These are phyloP conservation scores for Liriodendron chinense DNA, from an alignment of 164 flowering plant species.

Conservation along the genomic window DNA sequence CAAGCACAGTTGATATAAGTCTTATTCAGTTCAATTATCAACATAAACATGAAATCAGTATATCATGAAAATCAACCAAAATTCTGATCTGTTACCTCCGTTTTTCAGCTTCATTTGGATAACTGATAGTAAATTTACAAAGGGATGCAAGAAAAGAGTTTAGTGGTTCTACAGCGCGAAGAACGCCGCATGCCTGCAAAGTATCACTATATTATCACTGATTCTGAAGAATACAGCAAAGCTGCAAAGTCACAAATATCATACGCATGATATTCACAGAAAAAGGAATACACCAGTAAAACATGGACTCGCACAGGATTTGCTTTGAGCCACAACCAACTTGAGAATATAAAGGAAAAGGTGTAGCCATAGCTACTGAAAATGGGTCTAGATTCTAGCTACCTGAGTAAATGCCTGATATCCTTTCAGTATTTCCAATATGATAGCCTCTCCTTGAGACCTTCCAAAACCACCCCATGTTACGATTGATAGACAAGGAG, in stretches of 20 bases:
- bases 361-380: not conserved
- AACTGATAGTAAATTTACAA: slow-evolving; percentile 89
- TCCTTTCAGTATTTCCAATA: slow-evolving; percentile 92
- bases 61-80: not conserved
- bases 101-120: slow-evolving; percentile 74
- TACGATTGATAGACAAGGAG: not conserved
- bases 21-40: no score
- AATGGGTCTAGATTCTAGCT: not conserved
- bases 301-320: slow-evolving; percentile 1
- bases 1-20: no score
- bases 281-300: not conserved
- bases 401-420: slow-evolving; percentile 99
- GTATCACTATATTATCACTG: slow-evolving; percentile 8
- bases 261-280: not conserved
- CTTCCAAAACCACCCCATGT: slow-evolving; percentile 34
- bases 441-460: slow-evolving; percentile 98
- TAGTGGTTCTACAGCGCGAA: slow-evolving; percentile 84
- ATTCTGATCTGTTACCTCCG: slow-evolving; percentile 48
- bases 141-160: slow-evolving; percentile 95
- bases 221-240: not conserved
- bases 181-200: slow-evolving; percentile 93
- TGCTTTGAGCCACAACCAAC: not conserved
- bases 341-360: not conserved
- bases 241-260: not conserved
- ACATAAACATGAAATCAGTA: not conserved